Evolutionary conservation across 2,329 filamentous ascomycete genomes (phyloP), one percentile per base, ranked within the genome.

Genomic region (Ophiostoma perfectum): DNA sequence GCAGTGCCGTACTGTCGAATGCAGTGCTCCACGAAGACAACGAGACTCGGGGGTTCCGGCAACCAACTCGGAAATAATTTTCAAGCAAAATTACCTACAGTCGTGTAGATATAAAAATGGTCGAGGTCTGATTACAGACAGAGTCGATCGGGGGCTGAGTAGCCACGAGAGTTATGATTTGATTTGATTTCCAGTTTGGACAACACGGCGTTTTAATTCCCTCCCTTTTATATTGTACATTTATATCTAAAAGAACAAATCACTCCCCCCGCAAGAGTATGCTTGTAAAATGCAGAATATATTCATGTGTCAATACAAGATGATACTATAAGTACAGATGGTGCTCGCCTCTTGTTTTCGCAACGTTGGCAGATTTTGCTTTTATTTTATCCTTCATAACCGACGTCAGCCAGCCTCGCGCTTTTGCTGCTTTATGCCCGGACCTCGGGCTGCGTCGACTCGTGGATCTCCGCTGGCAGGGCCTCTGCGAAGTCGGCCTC

Each of bases 11-110:
- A 27, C 27, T 27, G 27, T 27, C 27, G 27, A 27, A 27, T 27
- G 27, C 27, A 27, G 68, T 52, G 12, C 63, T 66, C 14, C 60
- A 64, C 67, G 65, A 60, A 55, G 65, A 66, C 67, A 70, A 68
- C 69, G 72, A 71, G 77, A 80, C 64, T 74, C 77, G 71, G 77
- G 81, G 85, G 0, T 87, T 84, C 73, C 80, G 85, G 73, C 83
- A 86, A 77, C 80, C 80, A 76, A 76, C 77, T 62, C 78, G 78
- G 72, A 63, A 70, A 71, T 70, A 45, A 67, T 27, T 11, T 12
- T 4, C 38, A 4, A 9, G n/a, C 47, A 12, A n/a, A 18, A n/a
- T 6, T n/a, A 8, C 27, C n/a, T 11, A 18, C 12, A 2, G 49
- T 27, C 27, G n/a, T 39, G 55, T 38, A 60, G 14, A 60, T 38